Base-by-base conservation (phyloP, 2,329 filamentous ascomycete genomes). In the Monilinia fructicola region DNA sequence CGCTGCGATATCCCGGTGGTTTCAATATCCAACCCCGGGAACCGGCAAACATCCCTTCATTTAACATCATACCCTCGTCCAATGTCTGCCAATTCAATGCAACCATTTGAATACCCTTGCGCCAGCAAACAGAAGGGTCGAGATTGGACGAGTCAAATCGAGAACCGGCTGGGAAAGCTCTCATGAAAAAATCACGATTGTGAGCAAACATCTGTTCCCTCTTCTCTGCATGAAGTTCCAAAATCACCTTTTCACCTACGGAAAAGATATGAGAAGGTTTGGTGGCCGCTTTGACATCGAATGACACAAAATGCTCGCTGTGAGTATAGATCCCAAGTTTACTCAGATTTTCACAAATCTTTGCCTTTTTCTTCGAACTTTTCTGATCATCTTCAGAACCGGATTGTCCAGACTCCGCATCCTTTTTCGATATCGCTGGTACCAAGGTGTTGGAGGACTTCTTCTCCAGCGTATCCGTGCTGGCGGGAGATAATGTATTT, bases 11-110 rank as follows among this genome's bases (percentile, higher is more conserved):
- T 21, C 89, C 89, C 42, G 83, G 77, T 0, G 93, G 93, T 78
- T 97, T 97, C 69, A 95, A 82, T 2, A 93, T 87, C 91, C 92
- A 97, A 52, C 94, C 93, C 53, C 85, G 81, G 61, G 91, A 90
- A 12, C 87, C 90, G 1, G 87, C 85, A 78, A 97, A 97, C 92
- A 96, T 95, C 72, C 87, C 93, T 75, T 95, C 89, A 75, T 97
- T 97, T 18, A 97, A 84, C 94, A 97, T 97, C 89, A 96, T 96
- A 42, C 92, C 93, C 72, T 92, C 90, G 74, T 97, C 93, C 77
- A 90, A 88, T 69, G 88, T 89, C 78, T 98, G 93, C 92, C 93
- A 98, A 79, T 97, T 97, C 68, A 98, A 81, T 0, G 93, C 93
- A 1, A 96, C 92, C 72, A 97, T 89, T 78, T 97, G 93, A 3